Evolutionary conservation across 148 eudicot genomes (phyloP), one percentile per base, ranked within the genome.

Genomic region (Chenopodium formosanum): DNA sequence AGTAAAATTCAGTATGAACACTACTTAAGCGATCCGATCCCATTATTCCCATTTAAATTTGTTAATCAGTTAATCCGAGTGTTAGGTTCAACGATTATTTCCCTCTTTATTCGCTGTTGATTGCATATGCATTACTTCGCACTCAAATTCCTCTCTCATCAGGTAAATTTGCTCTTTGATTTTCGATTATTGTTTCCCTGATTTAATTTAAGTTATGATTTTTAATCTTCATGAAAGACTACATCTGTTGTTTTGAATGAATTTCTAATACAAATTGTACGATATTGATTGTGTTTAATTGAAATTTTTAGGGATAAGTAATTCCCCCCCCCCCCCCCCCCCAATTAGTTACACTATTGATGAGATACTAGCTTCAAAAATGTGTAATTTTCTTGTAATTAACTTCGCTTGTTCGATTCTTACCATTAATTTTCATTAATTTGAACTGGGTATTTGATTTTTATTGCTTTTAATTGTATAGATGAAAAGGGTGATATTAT

Each of bases 401-500:
- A 7, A 32, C 69, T 9, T 8, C 2, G 17, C 70, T 62, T n/a
- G 14, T 14, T 20, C 44, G 40, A 52, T 76, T 60, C 5, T 34
- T 78, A 11, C 44, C 56, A 23, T 66, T 66, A 10, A 46, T 46
- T 78, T 78, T 9, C 17, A 10, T 16, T 13, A 46, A 46, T 17
- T 5, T 25, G 12, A 65, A 50, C 20, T 48, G 74, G 74, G 81
- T n/a, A 67, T 19, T 75, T 58, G 40, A 50, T 14, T 17, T 75
- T 47, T 53, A 2, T 6, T 19, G 76, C 11, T 73, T 10, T 75
- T 1, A 6, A 16, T 17, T 53, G 27, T 14, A 5, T 32, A 20
- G 16, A 31, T 58, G 47, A 76, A 76, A 76, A 76, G 67, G 78
- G 68, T 76, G 29, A 25, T n/a, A 52, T 27, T 50, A 74, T 37